A percentile compares a stretch with the other conserved stretches of the same genome.
Conservation (phyloP, 768 basidiomycete genomes). For the Rhizopogon vulgaris region DNA sequence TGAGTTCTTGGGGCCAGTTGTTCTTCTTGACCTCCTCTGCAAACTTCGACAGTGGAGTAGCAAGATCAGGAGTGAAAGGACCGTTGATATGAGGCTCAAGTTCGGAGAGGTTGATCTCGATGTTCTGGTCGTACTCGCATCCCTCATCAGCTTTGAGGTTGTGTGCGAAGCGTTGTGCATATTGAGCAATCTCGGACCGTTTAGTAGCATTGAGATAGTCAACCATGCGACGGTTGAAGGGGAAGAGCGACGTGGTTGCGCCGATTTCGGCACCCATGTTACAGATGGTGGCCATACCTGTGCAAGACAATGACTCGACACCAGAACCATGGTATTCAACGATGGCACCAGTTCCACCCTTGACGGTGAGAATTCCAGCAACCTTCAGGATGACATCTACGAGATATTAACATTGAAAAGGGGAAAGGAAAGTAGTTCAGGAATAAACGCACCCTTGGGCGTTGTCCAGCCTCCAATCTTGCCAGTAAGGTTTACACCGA, state of each 20-base stretch:
- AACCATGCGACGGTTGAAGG: constrained; percentile 93
- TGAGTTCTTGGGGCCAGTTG: constrained; percentile 94
- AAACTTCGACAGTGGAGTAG: constrained; percentile 96
- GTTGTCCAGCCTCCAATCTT: constrained; percentile 97
- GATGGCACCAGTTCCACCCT: constrained; percentile 98
- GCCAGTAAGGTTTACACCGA: constrained; percentile 94
- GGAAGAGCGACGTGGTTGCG: constrained; percentile 98
- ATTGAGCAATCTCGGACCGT: constrained; percentile 79
- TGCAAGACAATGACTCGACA: constrained; percentile 94
- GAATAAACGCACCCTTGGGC: constrained; percentile 67
- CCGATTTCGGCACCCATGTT: constrained; percentile 99
- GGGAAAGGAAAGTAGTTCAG: background rate
- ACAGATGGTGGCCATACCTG: constrained; percentile 99
- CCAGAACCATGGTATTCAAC: constrained; percentile 96
- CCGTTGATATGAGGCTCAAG: constrained; percentile 99
- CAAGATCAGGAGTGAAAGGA: constrained; percentile 99
- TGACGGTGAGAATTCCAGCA: constrained; percentile 97
- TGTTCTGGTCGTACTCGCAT: constrained; percentile 89
- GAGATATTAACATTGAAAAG: constrained; percentile 7
- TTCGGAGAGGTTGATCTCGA: constrained; percentile 94
- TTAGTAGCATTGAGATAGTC: constrained; percentile 95
- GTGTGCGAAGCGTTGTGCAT: constrained; percentile 83
- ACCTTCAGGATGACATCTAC: constrained; percentile 98
- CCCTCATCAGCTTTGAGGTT: constrained; percentile 85
- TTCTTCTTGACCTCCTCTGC: constrained; percentile 89